Percentiles rank a stretch among this genome's conserved stretches.
phyloP scores from a whole-genome alignment of 805 yeast species.

The Suhomyces kilbournensis region DNA sequence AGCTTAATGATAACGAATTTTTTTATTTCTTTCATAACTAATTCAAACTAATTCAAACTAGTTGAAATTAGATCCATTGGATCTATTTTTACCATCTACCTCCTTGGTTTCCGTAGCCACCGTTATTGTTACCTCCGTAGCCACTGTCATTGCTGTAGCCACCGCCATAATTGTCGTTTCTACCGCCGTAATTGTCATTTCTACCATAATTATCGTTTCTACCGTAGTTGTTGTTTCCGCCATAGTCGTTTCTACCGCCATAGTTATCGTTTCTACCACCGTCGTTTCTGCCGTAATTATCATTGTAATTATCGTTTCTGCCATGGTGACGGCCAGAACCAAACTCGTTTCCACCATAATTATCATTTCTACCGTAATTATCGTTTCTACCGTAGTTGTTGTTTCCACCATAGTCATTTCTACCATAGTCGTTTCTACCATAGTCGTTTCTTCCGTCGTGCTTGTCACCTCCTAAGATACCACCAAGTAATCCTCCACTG shows the following conservation, averaged over 20 bases:
- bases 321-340: not conserved
- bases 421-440: constrained; percentile 3
- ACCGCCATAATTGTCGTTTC: constrained; percentile 2
- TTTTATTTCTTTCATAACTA: not conserved
- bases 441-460: constrained; percentile 10
- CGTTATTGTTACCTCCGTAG: not conserved
- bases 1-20: constrained; percentile 1
- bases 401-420: constrained; percentile 6
- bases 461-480: constrained; percentile 7
- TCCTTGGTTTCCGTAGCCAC: constrained; percentile 8
- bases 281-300: constrained; percentile 2
- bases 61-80: not conserved
- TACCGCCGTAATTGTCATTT: not conserved
- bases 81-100: constrained; percentile 10
- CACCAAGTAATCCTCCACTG: constrained; percentile 7
- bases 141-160: too few species aligned
- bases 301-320: constrained; percentile 7
- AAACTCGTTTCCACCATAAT: constrained; percentile 3
- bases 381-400: constrained; percentile 5
- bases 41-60: not conserved
- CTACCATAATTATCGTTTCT: not conserved
- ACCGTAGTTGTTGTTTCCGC: too few species aligned
- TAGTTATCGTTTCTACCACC: constrained; percentile 6
- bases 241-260: too few species aligned
- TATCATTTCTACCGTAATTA: constrained; percentile 3